Evolutionary conservation across 2,329 filamentous ascomycete species (phyloP).

Genomic region (Helotiales sp.): DNA sequence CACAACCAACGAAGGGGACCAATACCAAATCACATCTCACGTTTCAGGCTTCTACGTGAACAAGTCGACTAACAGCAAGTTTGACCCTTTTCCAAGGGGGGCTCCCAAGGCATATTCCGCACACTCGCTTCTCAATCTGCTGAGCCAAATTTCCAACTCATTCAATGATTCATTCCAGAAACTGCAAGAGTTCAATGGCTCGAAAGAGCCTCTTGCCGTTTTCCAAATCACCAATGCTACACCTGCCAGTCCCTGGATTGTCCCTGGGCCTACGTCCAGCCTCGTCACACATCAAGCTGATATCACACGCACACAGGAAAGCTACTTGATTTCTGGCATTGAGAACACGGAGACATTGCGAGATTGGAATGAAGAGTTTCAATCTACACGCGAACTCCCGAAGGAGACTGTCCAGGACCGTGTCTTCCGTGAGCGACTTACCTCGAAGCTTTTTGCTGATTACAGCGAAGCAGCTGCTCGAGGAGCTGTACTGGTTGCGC

Average conservation of each 20-base stretch:
- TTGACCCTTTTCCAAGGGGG: constrained; percentile 81
- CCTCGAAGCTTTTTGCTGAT: constrained; percentile 95
- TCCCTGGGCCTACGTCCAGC: constrained; percentile 66
- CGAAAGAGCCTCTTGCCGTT: constrained; percentile 83
- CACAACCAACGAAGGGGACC: constrained; percentile 91
- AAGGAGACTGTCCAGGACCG: constrained; percentile 93
- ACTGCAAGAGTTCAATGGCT: constrained; percentile 81
- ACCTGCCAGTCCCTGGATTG: constrained; percentile 88
- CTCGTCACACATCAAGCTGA: constrained; percentile 76
- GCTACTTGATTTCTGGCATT: constrained; percentile 82
- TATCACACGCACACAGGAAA: constrained; percentile 87
- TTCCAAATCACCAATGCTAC: constrained; percentile 97
- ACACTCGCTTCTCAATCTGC: constrained; percentile 82
- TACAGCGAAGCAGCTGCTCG: constrained; percentile 94
- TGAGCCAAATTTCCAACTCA: constrained; percentile 77
- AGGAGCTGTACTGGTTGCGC: constrained; percentile 87
- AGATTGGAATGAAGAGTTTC: constrained; percentile 99
- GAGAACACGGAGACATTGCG: constrained; percentile 93
- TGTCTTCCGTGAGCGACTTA: constrained; percentile 90
- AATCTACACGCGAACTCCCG: constrained; percentile 91
- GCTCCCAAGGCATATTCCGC: constrained; percentile 76
- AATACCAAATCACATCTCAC: constrained; percentile 89
- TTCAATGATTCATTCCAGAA: constrained; percentile 75
- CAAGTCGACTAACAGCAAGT: constrained; percentile 92
- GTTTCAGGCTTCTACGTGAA: constrained; percentile 97